Conservation (phyloP, 768 basidiomycete genomes). For the Lactarius hatsudake region DNA sequence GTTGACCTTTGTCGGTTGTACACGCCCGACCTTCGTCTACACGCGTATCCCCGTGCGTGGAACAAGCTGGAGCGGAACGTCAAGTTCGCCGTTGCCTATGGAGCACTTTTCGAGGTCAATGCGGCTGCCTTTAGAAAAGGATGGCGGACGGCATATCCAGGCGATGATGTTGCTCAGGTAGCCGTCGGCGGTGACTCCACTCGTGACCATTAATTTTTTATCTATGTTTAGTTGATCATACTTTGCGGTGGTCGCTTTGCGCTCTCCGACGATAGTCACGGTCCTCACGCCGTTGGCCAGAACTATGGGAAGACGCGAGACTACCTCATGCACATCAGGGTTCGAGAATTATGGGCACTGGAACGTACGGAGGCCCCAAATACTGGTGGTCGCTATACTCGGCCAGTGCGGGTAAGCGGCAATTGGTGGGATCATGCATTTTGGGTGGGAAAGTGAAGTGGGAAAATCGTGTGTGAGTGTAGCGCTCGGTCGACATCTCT, state of each 20-base stretch:
- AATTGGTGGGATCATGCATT: conserved; percentile 60
- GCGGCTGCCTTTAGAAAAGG: conserved; percentile 90
- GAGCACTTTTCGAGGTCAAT: conserved; percentile 91
- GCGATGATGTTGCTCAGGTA: conserved; percentile 70
- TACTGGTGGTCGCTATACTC: conserved; percentile 44
- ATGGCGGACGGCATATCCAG: conserved; percentile 86
- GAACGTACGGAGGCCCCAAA: conserved; percentile 42
- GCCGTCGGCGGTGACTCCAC: conserved; percentile 32
- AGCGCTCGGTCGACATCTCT: conserved; percentile 5
- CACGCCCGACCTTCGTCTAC: conserved; percentile 56
- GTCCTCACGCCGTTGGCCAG: conserved; percentile 80
- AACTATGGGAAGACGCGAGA: conserved; percentile 68
- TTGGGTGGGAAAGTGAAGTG: conserved; percentile 40
- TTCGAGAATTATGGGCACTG: conserved; percentile 67
- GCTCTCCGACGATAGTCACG: conserved; percentile 96
- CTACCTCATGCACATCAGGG: conserved; percentile 61
- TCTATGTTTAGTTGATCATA: conserved; percentile 59
- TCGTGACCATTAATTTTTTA: background rate
- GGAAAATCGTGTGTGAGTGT: background rate
- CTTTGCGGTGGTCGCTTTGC: conserved; percentile 67
- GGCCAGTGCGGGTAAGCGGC: conserved; percentile 45
- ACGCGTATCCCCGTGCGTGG: conserved; percentile 58
- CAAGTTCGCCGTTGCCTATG: conserved; percentile 66
- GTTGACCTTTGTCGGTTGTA: conserved; percentile 91
- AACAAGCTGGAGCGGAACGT: conserved; percentile 74